Base-by-base conservation (phyloP, 257 asterid genomes). In the Ocimum tenuiflorum region DNA sequence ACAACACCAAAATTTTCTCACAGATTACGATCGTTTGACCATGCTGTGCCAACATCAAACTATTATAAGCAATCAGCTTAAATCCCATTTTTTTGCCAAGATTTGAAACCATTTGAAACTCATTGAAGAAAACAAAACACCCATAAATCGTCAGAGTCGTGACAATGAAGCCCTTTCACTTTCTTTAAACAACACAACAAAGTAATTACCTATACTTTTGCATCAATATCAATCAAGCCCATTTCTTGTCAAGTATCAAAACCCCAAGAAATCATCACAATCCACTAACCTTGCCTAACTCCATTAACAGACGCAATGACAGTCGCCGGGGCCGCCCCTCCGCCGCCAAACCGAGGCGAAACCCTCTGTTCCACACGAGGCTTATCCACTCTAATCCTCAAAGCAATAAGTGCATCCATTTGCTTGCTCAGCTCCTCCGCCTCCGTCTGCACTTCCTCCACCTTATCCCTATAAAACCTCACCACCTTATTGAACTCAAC, bases 351-450 rank as follows among this genome's bases (percentile, higher is more conserved):
- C n/a, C 22, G 41, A 0, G 49, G 6, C 0, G 31, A 11, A 61
- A 36, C 42, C 3, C 36, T 70, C 7, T 73, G 65, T 2, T 52
- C 83, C 7, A 64, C 60, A 41, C 50, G 39, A 4, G 95, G 95
- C 27, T 73, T 72, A 36, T 85, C 86, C 1, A 91, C 91, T 42
- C 8, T 75, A 27, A 86, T 60, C 71, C 94, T 77, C 67, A 91
- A 68, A 62, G 96, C 98, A 67, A 91, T 85, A 1, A 91, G 86
- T 13, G 90, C 91, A 70, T 91, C 94, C 96, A 91, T 91, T 72
- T 91, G 98, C 17, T 74, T 86, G 45, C 70, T 85, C 69, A 91
- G 60, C 73, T 78, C 78, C 33, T 66, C 86, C 2, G 95, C 96
- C 39, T 83, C 91, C 2, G 17, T 29, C 52, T 75, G 77, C 58